Percentiles rank a stretch among this genome's conserved stretches.
Evolutionary conservation across 345 rosid species (phyloP).

Genomic region (Citrus reticulata): DNA sequence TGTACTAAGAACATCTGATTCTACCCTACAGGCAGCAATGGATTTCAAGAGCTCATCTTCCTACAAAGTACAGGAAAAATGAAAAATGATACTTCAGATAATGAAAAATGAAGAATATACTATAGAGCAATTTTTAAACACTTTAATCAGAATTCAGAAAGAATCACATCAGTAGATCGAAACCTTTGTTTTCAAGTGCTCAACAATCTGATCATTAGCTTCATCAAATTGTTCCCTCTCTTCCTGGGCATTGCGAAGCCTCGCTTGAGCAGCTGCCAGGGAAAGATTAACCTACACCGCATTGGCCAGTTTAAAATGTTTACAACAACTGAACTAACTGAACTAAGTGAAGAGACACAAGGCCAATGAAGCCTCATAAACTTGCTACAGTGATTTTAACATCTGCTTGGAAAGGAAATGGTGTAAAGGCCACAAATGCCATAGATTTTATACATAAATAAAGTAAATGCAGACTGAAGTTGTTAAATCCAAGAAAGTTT

Average conservation of each 20-base stretch:
- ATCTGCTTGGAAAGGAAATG: neutral
- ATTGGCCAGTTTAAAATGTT: conserved; percentile 9
- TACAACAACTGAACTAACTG: neutral
- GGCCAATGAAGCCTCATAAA: neutral
- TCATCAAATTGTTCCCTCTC: conserved; percentile 94
- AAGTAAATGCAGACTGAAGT: neutral
- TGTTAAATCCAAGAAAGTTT: neutral
- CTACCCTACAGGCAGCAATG: conserved; percentile 64
- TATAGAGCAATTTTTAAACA: neutral
- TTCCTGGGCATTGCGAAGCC: conserved; percentile 70
- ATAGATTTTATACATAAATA: no score
- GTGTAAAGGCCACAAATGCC: neutral
- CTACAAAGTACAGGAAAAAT: conserved; percentile 29
- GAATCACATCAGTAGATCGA: conserved; percentile 1
- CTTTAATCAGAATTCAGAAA: conserved; percentile 2
- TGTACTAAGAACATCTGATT: conserved; percentile 72
- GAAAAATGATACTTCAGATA: neutral
- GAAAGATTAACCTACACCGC: conserved; percentile 70
- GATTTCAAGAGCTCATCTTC: conserved; percentile 89
- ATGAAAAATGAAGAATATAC: conserved; percentile 1
- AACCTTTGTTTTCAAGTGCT: conserved; percentile 84
- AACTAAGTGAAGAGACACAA: neutral
- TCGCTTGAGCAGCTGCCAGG: conserved; percentile 85
- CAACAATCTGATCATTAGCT: conserved; percentile 84
- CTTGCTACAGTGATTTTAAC: neutral